Evolutionary conservation across 805 yeast genomes (phyloP).

Genomic region (Candida koratica): DNA sequence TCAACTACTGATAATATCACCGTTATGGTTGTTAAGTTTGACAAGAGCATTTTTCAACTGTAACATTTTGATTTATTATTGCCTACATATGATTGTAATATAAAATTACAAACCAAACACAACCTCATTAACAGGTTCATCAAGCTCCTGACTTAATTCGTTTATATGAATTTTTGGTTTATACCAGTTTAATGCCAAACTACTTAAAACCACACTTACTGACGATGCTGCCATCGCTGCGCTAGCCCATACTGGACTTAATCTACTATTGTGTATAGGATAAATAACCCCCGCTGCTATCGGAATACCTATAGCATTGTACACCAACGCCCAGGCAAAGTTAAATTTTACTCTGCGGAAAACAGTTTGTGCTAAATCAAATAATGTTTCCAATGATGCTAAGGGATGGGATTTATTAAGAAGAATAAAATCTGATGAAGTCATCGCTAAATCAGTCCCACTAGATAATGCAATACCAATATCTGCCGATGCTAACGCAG

Average conservation of each 20-base stretch:
- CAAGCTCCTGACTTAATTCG: constrained; percentile 10
- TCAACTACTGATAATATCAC: constrained; percentile 90
- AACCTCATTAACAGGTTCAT: constrained; percentile 13
- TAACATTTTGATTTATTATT: not conserved
- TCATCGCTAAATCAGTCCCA: constrained; percentile 72
- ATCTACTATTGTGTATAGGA: constrained; percentile 49
- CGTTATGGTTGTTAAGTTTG: constrained; percentile 76
- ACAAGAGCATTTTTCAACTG: constrained; percentile 36
- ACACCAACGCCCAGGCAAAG: constrained; percentile 57
- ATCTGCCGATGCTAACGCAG: constrained; percentile 70
- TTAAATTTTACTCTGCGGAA: constrained; percentile 53
- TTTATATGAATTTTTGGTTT: constrained; percentile 31
- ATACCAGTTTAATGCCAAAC: constrained; percentile 48
- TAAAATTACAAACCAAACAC: not conserved
- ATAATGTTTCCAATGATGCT: constrained; percentile 49
- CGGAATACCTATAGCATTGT: constrained; percentile 56
- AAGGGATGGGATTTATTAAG: constrained; percentile 51
- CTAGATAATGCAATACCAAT: constrained; percentile 74
- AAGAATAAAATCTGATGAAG: constrained; percentile 70
- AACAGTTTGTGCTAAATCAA: constrained; percentile 49
- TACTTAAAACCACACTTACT: constrained; percentile 54
- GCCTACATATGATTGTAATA: not conserved
- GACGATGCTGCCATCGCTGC: constrained; percentile 63
- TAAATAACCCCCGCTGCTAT: constrained; percentile 66
- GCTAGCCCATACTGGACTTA: constrained; percentile 64